Evolutionary conservation across 2,329 filamentous ascomycete genomes (phyloP).

Genomic region (Dissoconium aciculare): DNA sequence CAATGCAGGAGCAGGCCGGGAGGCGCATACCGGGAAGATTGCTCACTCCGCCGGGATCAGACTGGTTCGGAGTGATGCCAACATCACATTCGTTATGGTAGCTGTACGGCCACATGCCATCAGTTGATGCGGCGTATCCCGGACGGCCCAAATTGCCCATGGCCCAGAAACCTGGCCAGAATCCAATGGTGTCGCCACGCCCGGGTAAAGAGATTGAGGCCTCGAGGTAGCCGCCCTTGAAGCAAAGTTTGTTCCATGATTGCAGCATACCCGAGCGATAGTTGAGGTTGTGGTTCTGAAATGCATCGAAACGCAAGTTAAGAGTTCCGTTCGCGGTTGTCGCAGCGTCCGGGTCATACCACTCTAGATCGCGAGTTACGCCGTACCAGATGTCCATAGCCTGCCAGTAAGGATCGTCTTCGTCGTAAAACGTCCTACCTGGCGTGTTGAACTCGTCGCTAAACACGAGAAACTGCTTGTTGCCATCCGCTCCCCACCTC

Average conservation of each 20-base stretch:
- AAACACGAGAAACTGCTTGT: constrained; percentile 47
- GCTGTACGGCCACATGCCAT: constrained; percentile 61
- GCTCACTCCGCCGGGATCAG: constrained; percentile 49
- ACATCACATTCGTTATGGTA: constrained; percentile 54
- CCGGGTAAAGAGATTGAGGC: constrained; percentile 57
- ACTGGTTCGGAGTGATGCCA: constrained; percentile 59
- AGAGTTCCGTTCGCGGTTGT: constrained; percentile 43
- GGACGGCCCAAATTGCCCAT: constrained; percentile 60
- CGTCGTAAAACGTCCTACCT: constrained; percentile 55
- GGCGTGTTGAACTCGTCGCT: constrained; percentile 57
- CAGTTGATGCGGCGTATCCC: constrained; percentile 53
- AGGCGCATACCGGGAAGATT: constrained; percentile 55
- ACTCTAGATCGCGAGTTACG: constrained; percentile 53
- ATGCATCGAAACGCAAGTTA: constrained; percentile 50
- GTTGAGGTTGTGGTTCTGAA: constrained; percentile 44
- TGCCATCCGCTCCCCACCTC: constrained; percentile 44
- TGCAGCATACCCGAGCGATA: constrained; percentile 39
- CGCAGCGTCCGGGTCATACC: constrained; percentile 25
- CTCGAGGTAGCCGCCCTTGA: constrained; percentile 55
- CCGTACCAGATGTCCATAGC: constrained; percentile 59
- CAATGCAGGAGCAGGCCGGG: constrained; percentile 51
- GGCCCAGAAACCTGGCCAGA: constrained; percentile 64
- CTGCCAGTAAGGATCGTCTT: constrained; percentile 54
- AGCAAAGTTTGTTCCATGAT: constrained; percentile 46
- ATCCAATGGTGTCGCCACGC: constrained; percentile 49